Conservation (phyloP, 2,329 filamentous ascomycete species). For the Volutella citrinella region DNA sequence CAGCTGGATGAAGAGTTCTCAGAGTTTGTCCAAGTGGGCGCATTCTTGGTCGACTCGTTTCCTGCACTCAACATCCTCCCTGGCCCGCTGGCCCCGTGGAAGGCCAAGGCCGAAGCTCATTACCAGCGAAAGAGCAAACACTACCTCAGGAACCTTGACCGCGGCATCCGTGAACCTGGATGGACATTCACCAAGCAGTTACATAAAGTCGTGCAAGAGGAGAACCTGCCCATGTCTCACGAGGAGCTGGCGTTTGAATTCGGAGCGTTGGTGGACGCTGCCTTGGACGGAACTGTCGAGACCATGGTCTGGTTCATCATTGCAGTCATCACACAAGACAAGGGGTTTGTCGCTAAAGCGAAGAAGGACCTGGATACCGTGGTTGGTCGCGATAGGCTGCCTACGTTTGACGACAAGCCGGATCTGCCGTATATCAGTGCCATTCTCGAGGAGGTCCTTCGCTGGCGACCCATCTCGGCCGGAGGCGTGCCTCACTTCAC, state of each 20-base stretch:
- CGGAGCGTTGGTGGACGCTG: conserved; percentile 28
- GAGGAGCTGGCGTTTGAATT: conserved; percentile 32
- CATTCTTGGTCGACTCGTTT: conserved; percentile 39
- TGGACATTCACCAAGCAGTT: conserved; percentile 33
- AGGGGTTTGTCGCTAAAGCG: conserved; percentile 30
- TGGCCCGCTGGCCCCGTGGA: conserved; percentile 32
- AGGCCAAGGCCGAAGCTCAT: conserved; percentile 26
- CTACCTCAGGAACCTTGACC: conserved; percentile 23
- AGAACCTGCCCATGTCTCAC: conserved; percentile 19
- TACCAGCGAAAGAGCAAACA: conserved; percentile 33
- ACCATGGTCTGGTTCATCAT: conserved; percentile 31
- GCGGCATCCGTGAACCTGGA: conserved; percentile 15
- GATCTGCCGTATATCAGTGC: conserved; percentile 51
- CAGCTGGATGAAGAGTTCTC: conserved; percentile 24
- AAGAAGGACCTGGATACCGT: conserved; percentile 43
- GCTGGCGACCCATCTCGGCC: conserved; percentile 49
- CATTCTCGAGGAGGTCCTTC: conserved; percentile 53
- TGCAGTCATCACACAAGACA: conserved; percentile 24
- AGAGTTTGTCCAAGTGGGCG: conserved; percentile 27
- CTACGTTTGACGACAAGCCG: conserved; percentile 44
- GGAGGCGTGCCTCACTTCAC: conserved; percentile 9
- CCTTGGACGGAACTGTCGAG: conserved; percentile 27
- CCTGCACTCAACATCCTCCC: conserved; percentile 41
- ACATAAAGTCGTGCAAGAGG: conserved; percentile 16
- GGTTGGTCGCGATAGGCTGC: conserved; percentile 45